phyloP scores from a whole-genome alignment of 108 stramenopile genomes.

The Nitzschia sp. region DNA sequence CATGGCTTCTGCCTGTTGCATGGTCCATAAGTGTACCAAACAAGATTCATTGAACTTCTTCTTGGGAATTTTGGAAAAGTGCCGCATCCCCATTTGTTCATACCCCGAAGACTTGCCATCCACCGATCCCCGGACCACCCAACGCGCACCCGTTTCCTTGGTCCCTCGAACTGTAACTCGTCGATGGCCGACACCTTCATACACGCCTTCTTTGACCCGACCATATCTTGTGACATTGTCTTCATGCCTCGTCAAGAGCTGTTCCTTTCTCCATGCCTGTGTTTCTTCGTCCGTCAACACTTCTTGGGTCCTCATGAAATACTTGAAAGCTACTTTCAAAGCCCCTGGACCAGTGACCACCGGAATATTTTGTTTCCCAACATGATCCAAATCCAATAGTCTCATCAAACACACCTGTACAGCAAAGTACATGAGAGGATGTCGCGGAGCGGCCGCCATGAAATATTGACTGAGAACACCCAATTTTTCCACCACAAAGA shows the following conservation, averaged over 20 bases:
- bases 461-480: slow-evolving; percentile 59
- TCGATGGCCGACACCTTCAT: slow-evolving; percentile 8
- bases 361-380: slow-evolving; percentile 26
- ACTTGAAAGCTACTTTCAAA: slow-evolving; percentile 13
- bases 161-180: slow-evolving; percentile 29
- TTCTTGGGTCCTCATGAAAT: slow-evolving; percentile 32
- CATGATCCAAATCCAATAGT: slow-evolving; percentile 19
- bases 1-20: slow-evolving; percentile 1
- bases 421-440: slow-evolving; percentile 33
- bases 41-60: slow-evolving; percentile 30
- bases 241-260: background rate
- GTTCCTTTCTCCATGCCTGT: background rate
- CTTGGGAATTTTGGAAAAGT: slow-evolving; percentile 14
- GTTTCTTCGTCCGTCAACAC: background rate
- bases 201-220: slow-evolving; percentile 11
- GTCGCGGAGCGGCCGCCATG: slow-evolving; percentile 60
- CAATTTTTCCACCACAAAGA: slow-evolving; percentile 53
- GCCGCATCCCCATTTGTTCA: slow-evolving; percentile 20
- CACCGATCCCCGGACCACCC: slow-evolving; percentile 8
- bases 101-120: slow-evolving; percentile 11
- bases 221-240: slow-evolving; percentile 12
- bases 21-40: slow-evolving; percentile 20
- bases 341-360: slow-evolving; percentile 45
- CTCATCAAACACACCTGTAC: slow-evolving; percentile 23
- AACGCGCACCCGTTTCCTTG: slow-evolving; percentile 11